Evolutionary conservation across 345 rosid species (phyloP).

Genomic region (Aquilaria malaccensis): DNA sequence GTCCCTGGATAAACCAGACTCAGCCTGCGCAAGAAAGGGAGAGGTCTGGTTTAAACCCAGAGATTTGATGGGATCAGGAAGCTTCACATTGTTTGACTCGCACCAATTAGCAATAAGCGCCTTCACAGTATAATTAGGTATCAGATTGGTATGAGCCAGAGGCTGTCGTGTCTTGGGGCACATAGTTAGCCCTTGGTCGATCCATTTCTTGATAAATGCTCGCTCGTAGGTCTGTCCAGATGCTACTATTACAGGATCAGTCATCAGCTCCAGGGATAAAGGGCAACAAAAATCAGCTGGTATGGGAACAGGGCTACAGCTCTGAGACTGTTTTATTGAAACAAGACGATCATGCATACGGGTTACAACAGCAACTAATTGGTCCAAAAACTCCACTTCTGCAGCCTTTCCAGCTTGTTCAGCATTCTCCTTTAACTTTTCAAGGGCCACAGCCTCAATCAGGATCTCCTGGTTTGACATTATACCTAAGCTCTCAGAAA

Average conservation of each 20-base stretch:
- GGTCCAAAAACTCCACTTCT: slow-evolving; percentile 73
- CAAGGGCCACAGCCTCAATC: slow-evolving; percentile 92
- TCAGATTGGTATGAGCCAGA: slow-evolving; percentile 66
- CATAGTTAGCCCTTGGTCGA: slow-evolving; percentile 83
- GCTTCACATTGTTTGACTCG: slow-evolving; percentile 74
- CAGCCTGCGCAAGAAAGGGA: slow-evolving; percentile 45
- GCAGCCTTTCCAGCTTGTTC: slow-evolving; percentile 75
- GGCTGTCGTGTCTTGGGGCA: slow-evolving; percentile 95
- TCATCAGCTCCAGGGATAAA: slow-evolving; percentile 93
- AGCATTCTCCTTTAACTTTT: slow-evolving; percentile 88
- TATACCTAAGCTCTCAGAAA: slow-evolving; percentile 63
- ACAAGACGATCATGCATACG: slow-evolving; percentile 76
- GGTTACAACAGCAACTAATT: slow-evolving; percentile 55
- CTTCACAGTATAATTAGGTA: slow-evolving; percentile 95
- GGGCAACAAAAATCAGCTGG: slow-evolving; percentile 98
- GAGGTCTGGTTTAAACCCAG: slow-evolving; percentile 47
- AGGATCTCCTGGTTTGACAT: slow-evolving; percentile 87
- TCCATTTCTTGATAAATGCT: slow-evolving; percentile 86
- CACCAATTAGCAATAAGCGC: slow-evolving; percentile 96
- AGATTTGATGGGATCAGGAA: slow-evolving; percentile 68
- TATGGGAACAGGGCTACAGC: slow-evolving; percentile 68
- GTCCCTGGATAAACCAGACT: slow-evolving; percentile 33
- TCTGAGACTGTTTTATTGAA: slow-evolving; percentile 64
- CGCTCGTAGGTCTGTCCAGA: slow-evolving; percentile 95
- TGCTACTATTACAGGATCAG: slow-evolving; percentile 92